phyloP scores from a whole-genome alignment of 805 yeast species.

The Hanseniaspora pseudoguilliermondii region DNA sequence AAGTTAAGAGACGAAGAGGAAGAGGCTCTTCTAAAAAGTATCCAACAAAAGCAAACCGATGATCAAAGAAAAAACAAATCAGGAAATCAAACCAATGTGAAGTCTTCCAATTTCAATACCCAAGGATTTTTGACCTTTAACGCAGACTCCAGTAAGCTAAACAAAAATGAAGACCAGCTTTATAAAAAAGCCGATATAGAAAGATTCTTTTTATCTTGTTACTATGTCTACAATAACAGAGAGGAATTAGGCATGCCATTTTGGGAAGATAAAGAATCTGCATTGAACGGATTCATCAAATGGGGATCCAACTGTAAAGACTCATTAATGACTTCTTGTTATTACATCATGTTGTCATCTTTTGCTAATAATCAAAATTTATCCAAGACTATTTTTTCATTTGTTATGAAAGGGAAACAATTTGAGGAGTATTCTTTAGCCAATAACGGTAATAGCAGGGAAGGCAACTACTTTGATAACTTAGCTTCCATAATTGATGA shows the following conservation, averaged over 20 bases:
- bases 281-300: conserved; percentile 63
- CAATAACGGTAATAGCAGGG: neutral
- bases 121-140: conserved; percentile 20
- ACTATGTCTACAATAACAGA: conserved; percentile 53
- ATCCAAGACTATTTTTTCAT: conserved; percentile 33
- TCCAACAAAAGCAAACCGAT: conserved; percentile 21
- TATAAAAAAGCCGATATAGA: conserved; percentile 75
- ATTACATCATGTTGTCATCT: conserved; percentile 65
- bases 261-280: conserved; percentile 58
- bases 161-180: conserved; percentile 34
- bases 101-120: conserved; percentile 25
- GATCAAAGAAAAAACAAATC: neutral
- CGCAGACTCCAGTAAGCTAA: neutral
- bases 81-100: neutral
- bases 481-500: conserved; percentile 38
- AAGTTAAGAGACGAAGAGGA: conserved; percentile 62
- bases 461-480: conserved; percentile 6
- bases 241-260: conserved; percentile 44
- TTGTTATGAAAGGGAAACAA: conserved; percentile 22
- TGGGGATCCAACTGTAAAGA: conserved; percentile 83
- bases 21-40: conserved; percentile 50
- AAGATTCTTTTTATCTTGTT: conserved; percentile 65
- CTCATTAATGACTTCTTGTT: conserved; percentile 69
- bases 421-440: neutral
- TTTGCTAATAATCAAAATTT: conserved; percentile 31